These are phyloP conservation scores for Capniomyces stellatus DNA, from an alignment of 371 early-diverging fungal species.

Conservation along the genomic window DNA sequence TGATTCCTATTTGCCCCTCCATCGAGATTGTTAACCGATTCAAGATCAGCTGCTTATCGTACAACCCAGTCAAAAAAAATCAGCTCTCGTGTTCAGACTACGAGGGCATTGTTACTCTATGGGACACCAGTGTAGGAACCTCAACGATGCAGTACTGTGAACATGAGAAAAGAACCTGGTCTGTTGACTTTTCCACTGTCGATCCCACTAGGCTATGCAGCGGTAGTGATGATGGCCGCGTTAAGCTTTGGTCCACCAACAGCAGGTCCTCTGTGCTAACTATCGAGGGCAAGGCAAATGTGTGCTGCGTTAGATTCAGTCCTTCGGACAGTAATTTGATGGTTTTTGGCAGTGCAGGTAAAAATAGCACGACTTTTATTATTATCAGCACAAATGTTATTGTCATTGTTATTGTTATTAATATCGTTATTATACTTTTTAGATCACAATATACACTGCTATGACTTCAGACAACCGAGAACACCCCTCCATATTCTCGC, in stretches of 20 bases:
- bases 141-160: conserved; percentile 47
- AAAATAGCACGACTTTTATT: conserved; percentile 12
- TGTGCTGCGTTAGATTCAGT: conserved; percentile 82
- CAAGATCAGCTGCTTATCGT: conserved; percentile 73
- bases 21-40: conserved; percentile 25
- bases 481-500: conserved; percentile 45
- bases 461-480: conserved; percentile 54
- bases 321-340: conserved; percentile 48
- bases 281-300: conserved; percentile 65
- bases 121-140: conserved; percentile 55
- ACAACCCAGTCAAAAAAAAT: conserved; percentile 63
- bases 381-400: neutral
- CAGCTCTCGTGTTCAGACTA: conserved; percentile 74
- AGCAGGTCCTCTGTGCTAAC: conserved; percentile 45
- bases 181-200: conserved; percentile 56
- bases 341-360: conserved; percentile 63
- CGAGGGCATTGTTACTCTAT: conserved; percentile 67
- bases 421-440: neutral
- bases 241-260: conserved; percentile 76
- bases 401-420: conserved; percentile 8
- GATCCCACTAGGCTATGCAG: conserved; percentile 66
- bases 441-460: conserved; percentile 78
- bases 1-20: conserved; percentile 21
- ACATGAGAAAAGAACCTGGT: conserved; percentile 80
- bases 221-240: conserved; percentile 78